Base-by-base conservation (phyloP, 2,329 filamentous ascomycete species). In the Aureobasidium sp. region DNA sequence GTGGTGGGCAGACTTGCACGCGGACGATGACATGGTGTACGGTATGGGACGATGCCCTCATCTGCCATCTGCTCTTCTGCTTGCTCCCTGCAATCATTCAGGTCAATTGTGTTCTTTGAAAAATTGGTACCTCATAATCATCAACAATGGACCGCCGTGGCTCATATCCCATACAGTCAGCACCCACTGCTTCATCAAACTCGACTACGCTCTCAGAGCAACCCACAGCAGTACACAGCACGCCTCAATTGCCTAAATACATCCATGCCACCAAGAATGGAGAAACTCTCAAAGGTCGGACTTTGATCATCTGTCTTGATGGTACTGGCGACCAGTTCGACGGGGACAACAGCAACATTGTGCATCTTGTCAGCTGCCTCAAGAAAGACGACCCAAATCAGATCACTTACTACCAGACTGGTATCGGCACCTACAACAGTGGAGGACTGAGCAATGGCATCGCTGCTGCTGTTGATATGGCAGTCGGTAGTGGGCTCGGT, bases 321-420 rank as follows among this genome's bases (percentile, higher is more conserved):
- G 77, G 77, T 17, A 79, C 77, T 3, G 76, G 77, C 31, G 76
- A 79, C 62, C 71, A 76, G 63, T 78, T 78, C 66, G 74, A 76
- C 60, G 63, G 64, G 41, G 77, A 78, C 64, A 78, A 79, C 64
- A 77, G 74, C 68, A 78, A 78, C 65, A 75, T 79, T 9, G 75
- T 78, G 17, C 73, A 78, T 55, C 72, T 79, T 25, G 74, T 78
- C 22, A 72, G 71, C 25, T 77, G 75, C 63, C 67, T 79, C 45
- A 78, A 77, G 68, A 79, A 79, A 65, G 72, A 76, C 62, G 67
- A 73, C 52, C 72, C 73, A 5, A 62, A 64, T 7, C 75, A 77
- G 63, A 63, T 77, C 41, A 73, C 70, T 0, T 77, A 78, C 67
- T 78, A 78, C 58, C 77, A 79, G 65, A 71, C 73, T n/a, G 77